A percentile compares a stretch with the other conserved stretches of the same genome.
phyloP scores from a whole-genome alignment of 2,329 filamentous ascomycete species.

The Fusarium haematococcum region DNA sequence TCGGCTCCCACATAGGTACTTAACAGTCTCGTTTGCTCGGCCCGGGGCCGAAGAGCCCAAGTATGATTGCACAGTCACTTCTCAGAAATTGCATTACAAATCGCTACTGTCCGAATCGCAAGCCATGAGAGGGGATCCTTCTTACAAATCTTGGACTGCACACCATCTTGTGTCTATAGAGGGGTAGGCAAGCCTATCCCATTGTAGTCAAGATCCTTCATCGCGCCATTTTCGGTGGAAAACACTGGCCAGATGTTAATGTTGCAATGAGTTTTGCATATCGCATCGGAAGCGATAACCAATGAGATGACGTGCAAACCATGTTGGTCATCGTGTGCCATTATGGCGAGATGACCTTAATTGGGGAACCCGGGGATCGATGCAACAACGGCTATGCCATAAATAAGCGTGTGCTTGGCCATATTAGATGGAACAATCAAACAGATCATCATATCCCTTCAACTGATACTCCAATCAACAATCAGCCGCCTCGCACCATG shows the following conservation, averaged over 20 bases:
- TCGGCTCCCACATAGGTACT: background rate
- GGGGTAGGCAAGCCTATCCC: background rate
- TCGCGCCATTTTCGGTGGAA: background rate
- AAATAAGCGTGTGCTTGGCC: conserved; percentile 2
- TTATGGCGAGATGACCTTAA: conserved; percentile 25
- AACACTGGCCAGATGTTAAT: background rate
- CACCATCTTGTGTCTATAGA: conserved; percentile 12
- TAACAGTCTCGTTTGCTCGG: background rate
- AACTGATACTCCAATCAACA: rapidly evolving
- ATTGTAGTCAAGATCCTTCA: conserved; percentile 1
- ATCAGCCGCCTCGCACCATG: conserved; percentile 47
- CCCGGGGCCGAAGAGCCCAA: background rate
- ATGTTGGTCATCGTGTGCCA: conserved; percentile 7
- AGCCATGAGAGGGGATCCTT: background rate
- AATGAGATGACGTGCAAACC: background rate
- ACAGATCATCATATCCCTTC: background rate
- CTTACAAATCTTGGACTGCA: conserved; percentile 17
- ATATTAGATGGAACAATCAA: background rate
- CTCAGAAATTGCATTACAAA: background rate
- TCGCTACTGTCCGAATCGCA: background rate
- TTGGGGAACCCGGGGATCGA: background rate
- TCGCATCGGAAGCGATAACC: background rate
- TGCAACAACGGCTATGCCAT: background rate
- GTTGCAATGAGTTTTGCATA: conserved; percentile 30
- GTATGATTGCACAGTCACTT: background rate